Evolutionary conservation across 352 stramenopile species (phyloP), one percentile per base, ranked within the genome.

Genomic region (Peronospora belbahrii): DNA sequence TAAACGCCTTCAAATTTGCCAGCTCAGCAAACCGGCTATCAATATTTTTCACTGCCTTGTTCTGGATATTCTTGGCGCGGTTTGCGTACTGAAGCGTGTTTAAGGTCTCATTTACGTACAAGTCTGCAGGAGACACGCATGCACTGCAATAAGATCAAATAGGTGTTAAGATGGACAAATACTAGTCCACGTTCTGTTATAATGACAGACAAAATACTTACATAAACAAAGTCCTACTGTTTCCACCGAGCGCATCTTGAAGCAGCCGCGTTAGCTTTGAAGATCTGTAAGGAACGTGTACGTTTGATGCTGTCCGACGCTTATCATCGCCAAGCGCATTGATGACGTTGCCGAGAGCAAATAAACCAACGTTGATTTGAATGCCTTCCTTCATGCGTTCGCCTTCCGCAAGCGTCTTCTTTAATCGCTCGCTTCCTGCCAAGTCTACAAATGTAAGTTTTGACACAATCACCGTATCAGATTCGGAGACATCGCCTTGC

Each of bases 391-490:
- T 94, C 83, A 94, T 94, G 1, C 83, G 65, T 38, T 72, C 77
- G 15, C 83, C 83, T 54, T 88, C 83, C 8, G 83, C 81, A 40
- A 75, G 74, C 2, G 83, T 94, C 47, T 84, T 86, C 49, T 94
- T 94, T 0, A 94, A 43, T n/a, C 83, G 61, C 41, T 94, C 83
- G 30, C 83, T 94, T 9, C 83, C 83, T 22, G 83, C 83, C 7
- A 94, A 62, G 60, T 94, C 83, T 11, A 94, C 83, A 44, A 94
- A 94, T 1, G 83, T 94, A 10, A 94, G 64, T 41, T 92, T 94
- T 2, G 83, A 90, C 6, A 87, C 65, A 27, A 59, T 83, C 49
- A 48, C 61, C 31, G 48, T 65, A 14, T 67, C 58, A 11, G 48
- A 6, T 20, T 60, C 43, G 18, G 47, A 30, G 7, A 30, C 17